These are phyloP conservation scores for Hibiscus trionum DNA, from an alignment of 345 rosid genomes.

Conservation along the genomic window DNA sequence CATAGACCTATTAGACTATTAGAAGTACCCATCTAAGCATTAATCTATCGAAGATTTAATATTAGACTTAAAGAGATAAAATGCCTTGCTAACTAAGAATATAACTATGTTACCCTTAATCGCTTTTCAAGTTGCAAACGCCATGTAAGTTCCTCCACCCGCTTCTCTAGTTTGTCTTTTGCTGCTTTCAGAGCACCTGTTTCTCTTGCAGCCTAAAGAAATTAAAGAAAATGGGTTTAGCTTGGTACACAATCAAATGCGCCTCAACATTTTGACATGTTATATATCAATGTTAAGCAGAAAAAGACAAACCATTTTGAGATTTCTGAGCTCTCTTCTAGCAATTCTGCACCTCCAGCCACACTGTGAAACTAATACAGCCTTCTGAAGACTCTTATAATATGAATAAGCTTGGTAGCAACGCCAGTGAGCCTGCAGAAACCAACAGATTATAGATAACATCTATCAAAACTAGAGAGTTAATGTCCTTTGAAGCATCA, in stretches of 20 bases:
- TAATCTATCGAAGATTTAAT: not conserved
- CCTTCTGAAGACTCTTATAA: constrained; percentile 75
- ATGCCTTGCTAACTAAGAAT: not conserved
- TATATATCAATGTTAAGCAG: not conserved
- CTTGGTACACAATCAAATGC: constrained; percentile 6
- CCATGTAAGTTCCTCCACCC: constrained; percentile 98
- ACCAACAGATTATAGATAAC: constrained; percentile 1
- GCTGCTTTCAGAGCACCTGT: constrained; percentile 94
- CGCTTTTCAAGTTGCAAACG: constrained; percentile 90
- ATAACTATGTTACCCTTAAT: constrained; percentile 57
- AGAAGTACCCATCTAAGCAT: constrained; percentile 3
- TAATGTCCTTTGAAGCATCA: not conserved
- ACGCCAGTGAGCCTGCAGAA: constrained; percentile 64
- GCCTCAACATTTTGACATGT: not conserved
- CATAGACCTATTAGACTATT: constrained; percentile 13
- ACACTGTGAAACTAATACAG: constrained; percentile 75
- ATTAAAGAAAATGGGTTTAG: constrained; percentile 13
- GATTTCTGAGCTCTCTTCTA: constrained; percentile 79
- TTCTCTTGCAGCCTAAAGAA: constrained; percentile 78
- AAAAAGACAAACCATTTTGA: constrained; percentile 64
- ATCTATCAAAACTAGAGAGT: not conserved
- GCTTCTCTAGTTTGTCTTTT: constrained; percentile 90
- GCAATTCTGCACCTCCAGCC: constrained; percentile 95
- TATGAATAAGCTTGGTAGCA: constrained; percentile 49
- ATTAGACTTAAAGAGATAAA: not conserved